Evolutionary conservation across 345 rosid species (phyloP), one percentile per base, ranked within the genome.

Genomic region (Euphorbia lathyris): DNA sequence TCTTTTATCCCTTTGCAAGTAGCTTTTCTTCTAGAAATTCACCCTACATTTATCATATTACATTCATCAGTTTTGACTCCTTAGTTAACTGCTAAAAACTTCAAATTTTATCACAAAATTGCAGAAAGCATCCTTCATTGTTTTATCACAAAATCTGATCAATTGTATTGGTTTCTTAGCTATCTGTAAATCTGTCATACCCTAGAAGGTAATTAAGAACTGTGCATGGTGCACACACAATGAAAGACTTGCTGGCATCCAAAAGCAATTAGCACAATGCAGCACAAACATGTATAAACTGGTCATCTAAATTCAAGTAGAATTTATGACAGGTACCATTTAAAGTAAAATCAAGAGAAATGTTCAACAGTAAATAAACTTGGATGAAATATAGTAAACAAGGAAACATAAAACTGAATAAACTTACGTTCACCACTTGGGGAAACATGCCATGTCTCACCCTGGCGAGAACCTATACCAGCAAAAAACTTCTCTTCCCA

Each of bases 371-470:
- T 2, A n/a, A 29, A 17, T 25, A 71, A 13, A 30, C 4, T 20
- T 34, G 34, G 50, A 7, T 19, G 56, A 20, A 48, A 16, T 16
- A 14, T 7, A n/a, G 56, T 7, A 19, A 47, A 14, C 9, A 9
- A 14, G 25, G 51, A 17, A 16, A 20, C 32, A 65, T 9, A 48
- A 58, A 14, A 64, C 48, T 25, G 48, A 63, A 67, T 69, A 60
- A 60, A 82, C 97, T 52, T 67, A 95, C 99, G 91, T 73, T 90
- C 91, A 47, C 81, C 88, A 9, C 80, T 76, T 12, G 97, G 88
- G 74, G 99, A 88, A 71, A 86, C 95, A 79, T 95, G 97, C 99
- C 99, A 95, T 2, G 97, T 95, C 86, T 95, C 99, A 76, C 99
- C 99, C 71, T 95, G 99, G 26, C 99, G 97, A 20, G 97, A 82